Percentiles rank a stretch among this genome's conserved stretches.
Conservation (phyloP, 495 filamentous ascomycete species). For the Tetracladium marchalianum region DNA sequence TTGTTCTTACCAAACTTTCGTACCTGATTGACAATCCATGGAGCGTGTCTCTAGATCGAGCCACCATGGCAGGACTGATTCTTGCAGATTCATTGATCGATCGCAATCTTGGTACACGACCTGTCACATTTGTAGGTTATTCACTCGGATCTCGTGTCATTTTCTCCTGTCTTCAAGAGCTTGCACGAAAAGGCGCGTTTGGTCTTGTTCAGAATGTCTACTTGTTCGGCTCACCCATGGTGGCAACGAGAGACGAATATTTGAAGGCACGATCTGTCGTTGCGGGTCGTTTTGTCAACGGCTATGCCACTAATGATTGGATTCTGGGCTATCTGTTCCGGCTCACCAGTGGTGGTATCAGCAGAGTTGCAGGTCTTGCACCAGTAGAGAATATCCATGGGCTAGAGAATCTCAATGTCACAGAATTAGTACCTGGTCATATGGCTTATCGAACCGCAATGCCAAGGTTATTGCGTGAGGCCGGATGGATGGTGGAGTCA, state of each 20-base stretch:
- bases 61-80: constrained; percentile 81
- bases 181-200: constrained; percentile 76
- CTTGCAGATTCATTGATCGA: constrained; percentile 91
- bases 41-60: constrained; percentile 87
- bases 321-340: constrained; percentile 97
- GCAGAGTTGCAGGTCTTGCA: constrained; percentile 81
- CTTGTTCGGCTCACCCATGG: constrained; percentile 84
- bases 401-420: constrained; percentile 85
- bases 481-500: constrained; percentile 81
- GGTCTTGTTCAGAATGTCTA: constrained; percentile 94
- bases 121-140: constrained; percentile 93
- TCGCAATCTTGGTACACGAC: constrained; percentile 80
- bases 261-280: constrained; percentile 71
- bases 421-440: constrained; percentile 78
- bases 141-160: constrained; percentile 90
- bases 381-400: constrained; percentile 66
- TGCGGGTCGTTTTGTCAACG: constrained; percentile 86
- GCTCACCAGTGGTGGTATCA: constrained; percentile 84
- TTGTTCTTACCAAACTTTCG: constrained; percentile 86
- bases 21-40: constrained; percentile 99
- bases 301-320: constrained; percentile 93
- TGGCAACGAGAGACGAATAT: constrained; percentile 90
- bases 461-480: constrained; percentile 72
- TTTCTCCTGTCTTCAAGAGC: constrained; percentile 81
- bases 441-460: constrained; percentile 95